Evolutionary conservation across 129 eudicot genomes (phyloP), one percentile per base, ranked within the genome.

Genomic region (Pulicaria dysenterica): DNA sequence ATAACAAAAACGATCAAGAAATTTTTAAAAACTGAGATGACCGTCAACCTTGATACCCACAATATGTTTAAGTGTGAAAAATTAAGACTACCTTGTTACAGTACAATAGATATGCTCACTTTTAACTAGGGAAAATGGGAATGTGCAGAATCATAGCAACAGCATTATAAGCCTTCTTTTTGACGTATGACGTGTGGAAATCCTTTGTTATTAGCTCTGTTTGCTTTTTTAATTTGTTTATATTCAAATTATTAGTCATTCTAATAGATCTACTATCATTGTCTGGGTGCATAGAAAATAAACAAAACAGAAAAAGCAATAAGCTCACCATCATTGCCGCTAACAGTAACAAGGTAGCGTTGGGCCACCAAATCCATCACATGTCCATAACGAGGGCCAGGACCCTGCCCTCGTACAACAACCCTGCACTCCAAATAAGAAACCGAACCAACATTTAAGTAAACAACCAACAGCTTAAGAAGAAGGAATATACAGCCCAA

Each of bases 321-420:
- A 24, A 24, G 73, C 98, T 85, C 75, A 94, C 98, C 98, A 49
- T 94, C 98, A 81, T 88, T 94, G 73, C 98, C 98, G 12, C 97
- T 90, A 60, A 88, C 93, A 68, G 85, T 73, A 43, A 94, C 98
- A 61, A 94, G 96, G 73, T 85, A 94, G 56, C 98, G 84, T 73
- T 94, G 98, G 47, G 97, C 95, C 55, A 94, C 96, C 84, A 94
- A 84, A 56, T 94, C 98, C 91, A 94, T 94, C 8, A 90, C 98
- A 77, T 94, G 98, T 40, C 98, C 98, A 54, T 94, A 94, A 43
- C 98, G 83, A 43, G 98, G 97, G 38, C 98, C 96, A 3, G 97
- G 97, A 72, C 98, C 98, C 76, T 86, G 80, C 66, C 98, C 95
- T 76, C 92, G 90, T 81, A 90, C 98, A 73, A 94, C 96, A 68